These are phyloP conservation scores for Solanum aculeatissimum DNA, from an alignment of 305 asterid genomes.

Conservation along the genomic window DNA sequence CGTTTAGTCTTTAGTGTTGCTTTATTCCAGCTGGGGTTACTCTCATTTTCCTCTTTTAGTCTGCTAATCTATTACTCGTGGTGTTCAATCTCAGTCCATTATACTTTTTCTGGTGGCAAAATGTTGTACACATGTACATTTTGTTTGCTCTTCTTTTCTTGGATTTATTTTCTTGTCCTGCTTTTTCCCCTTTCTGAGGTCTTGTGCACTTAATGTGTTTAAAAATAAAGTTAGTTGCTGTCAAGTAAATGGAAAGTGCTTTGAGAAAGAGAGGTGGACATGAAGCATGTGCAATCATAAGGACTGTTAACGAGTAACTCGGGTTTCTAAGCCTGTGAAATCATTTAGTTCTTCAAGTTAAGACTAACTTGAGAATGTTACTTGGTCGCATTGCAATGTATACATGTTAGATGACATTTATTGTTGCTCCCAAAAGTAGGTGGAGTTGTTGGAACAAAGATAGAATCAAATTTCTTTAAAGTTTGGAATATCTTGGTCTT, in stretches of 20 bases:
- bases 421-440: neutral
- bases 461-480: neutral
- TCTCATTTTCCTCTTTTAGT: neutral
- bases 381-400: neutral
- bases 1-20: neutral
- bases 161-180: neutral
- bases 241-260: neutral
- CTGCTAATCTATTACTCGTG: neutral
- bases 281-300: neutral
- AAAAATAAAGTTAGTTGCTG: neutral
- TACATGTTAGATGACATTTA: neutral
- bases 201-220: neutral
- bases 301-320: neutral
- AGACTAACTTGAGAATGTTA: neutral
- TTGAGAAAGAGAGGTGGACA: no score
- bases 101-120: neutral
- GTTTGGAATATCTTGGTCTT: neutral
- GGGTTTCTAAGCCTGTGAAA: neutral
- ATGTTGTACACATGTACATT: neutral
- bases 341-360: neutral
- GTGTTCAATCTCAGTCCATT: neutral
- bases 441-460: neutral
- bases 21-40: neutral
- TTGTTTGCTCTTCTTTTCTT: neutral
- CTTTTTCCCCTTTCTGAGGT: neutral